phyloP scores from a whole-genome alignment of 257 asterid genomes.

The Petunia secreta region DNA sequence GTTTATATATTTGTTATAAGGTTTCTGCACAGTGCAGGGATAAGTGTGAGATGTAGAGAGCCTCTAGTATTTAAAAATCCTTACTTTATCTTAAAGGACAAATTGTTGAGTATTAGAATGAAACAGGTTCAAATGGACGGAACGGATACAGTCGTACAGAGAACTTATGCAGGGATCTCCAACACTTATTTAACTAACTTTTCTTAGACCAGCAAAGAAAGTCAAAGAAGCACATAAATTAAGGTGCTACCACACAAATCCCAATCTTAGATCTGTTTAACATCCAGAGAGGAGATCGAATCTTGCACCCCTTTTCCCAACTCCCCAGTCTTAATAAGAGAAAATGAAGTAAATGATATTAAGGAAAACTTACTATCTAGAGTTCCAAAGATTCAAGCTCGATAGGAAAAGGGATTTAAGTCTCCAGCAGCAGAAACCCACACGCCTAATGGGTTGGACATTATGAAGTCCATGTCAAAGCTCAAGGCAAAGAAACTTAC shows the following conservation, averaged over 20 bases:
- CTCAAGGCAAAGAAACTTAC: slow-evolving; percentile 17
- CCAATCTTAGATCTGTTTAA: slow-evolving; percentile 9
- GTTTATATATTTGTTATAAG: not conserved
- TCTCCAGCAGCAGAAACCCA: not conserved
- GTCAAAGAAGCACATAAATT: not conserved
- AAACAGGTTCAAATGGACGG: not conserved
- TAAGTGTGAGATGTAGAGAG: not conserved
- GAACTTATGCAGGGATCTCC: not conserved
- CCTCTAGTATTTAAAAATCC: not conserved
- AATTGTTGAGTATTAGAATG: not conserved
- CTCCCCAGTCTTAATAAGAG: slow-evolving; percentile 14
- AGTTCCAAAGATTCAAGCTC: not conserved
- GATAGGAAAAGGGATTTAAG: not conserved
- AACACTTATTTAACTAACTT: not conserved
- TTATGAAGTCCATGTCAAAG: not conserved
- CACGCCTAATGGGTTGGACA: not conserved
- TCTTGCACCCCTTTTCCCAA: not conserved
- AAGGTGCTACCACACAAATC: not conserved
- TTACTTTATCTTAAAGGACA: not conserved
- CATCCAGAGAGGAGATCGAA: slow-evolving; percentile 4
- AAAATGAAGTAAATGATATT: slow-evolving; percentile 9
- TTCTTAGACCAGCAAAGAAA: not conserved
- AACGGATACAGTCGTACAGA: not conserved
- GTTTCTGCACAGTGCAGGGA: not conserved
- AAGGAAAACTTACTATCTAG: not conserved